These are phyloP conservation scores for Neoscytalidium dimidiatum DNA, from an alignment of 2,329 filamentous ascomycete genomes.

Conservation along the genomic window DNA sequence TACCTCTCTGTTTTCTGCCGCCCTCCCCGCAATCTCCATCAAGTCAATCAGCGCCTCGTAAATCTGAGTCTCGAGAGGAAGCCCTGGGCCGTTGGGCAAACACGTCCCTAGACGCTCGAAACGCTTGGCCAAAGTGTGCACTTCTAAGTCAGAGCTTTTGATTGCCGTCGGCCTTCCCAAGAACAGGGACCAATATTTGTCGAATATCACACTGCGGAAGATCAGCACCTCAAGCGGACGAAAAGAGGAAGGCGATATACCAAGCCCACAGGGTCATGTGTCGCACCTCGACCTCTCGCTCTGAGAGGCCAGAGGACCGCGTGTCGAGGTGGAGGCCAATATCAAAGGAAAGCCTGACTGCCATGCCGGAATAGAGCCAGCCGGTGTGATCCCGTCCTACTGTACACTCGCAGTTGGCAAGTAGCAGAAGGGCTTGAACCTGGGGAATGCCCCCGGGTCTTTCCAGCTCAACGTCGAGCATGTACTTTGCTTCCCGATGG, in stretches of 20 bases:
- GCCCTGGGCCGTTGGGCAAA: slow-evolving; percentile 34
- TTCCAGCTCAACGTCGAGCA: slow-evolving; percentile 57
- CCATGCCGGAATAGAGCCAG: slow-evolving; percentile 54
- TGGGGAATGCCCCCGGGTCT: slow-evolving; percentile 54
- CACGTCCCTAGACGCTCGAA: slow-evolving; percentile 48
- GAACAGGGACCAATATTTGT: slow-evolving; percentile 54
- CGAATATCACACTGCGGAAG: slow-evolving; percentile 19
- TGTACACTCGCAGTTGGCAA: slow-evolving; percentile 57
- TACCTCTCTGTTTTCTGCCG: slow-evolving; percentile 36
- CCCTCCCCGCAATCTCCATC: slow-evolving; percentile 57
- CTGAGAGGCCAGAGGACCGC: slow-evolving; percentile 37
- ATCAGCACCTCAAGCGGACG: background rate
- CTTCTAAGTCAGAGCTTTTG: slow-evolving; percentile 54
- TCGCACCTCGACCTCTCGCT: slow-evolving; percentile 47
- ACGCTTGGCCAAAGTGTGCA: slow-evolving; percentile 49
- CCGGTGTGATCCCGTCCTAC: slow-evolving; percentile 56
- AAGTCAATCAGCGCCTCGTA: slow-evolving; percentile 56
- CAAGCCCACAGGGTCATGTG: slow-evolving; percentile 50
- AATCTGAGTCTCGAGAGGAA: slow-evolving; percentile 43
- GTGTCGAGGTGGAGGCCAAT: slow-evolving; percentile 45
- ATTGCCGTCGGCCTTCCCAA: slow-evolving; percentile 57
- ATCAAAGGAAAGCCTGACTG: slow-evolving; percentile 10
- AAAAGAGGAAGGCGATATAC: background rate
- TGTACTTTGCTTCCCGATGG: slow-evolving; percentile 56
- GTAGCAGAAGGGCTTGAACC: slow-evolving; percentile 54